A percentile compares a stretch with the other conserved stretches of the same genome.
phyloP scores from a whole-genome alignment of 805 yeast genomes.

The Yarrowia sp. region DNA sequence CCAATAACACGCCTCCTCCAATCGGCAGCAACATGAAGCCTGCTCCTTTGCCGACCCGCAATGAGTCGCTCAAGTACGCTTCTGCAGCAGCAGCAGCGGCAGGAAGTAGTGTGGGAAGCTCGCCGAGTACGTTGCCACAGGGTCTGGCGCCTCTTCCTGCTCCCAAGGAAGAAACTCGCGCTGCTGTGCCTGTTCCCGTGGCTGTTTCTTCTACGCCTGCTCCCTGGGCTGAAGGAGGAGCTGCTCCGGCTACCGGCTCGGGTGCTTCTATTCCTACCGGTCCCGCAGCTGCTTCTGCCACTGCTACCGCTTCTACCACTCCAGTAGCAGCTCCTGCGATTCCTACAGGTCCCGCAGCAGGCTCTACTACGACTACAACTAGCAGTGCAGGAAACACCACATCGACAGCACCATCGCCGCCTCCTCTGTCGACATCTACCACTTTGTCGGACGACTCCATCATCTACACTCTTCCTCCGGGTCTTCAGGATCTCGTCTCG shows the following conservation, averaged over 20 bases:
- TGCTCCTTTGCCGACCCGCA: constrained; percentile 52
- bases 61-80: constrained; percentile 53
- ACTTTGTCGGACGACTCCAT: constrained; percentile 28
- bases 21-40: constrained; percentile 43
- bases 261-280: not conserved
- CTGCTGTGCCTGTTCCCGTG: constrained; percentile 30
- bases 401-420: constrained; percentile 26
- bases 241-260: constrained; percentile 25
- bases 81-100: constrained; percentile 47
- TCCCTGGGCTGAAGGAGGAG: constrained; percentile 33
- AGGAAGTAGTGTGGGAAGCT: constrained; percentile 26
- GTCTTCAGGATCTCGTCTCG: constrained; percentile 41
- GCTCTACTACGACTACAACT: not conserved
- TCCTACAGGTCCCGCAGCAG: not conserved
- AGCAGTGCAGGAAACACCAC: not conserved
- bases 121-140: constrained; percentile 24
- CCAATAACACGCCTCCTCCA: constrained; percentile 29
- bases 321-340: not conserved
- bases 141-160: constrained; percentile 23
- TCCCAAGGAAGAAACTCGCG: not conserved
- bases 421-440: constrained; percentile 31
- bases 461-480: constrained; percentile 39
- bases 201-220: constrained; percentile 30
- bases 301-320: constrained; percentile 21
- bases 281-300: constrained; percentile 23